phyloP scores from a whole-genome alignment of 768 basidiomycete species.

The Auriscalpium orientale region DNA sequence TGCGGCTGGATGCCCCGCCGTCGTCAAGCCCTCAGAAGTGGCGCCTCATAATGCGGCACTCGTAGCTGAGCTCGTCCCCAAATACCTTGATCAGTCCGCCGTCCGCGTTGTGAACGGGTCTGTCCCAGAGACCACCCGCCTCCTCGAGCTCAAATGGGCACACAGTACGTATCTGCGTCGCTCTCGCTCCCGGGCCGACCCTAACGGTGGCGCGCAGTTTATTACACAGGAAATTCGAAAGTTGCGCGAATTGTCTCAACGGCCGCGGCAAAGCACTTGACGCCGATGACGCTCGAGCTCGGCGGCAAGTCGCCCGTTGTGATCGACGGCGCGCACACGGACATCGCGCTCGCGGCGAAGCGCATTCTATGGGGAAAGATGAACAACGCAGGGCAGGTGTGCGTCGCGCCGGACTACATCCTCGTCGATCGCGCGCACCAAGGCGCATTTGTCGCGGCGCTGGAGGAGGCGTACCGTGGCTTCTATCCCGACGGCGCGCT shows the following conservation, averaged over 20 bases:
- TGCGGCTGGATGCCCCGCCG: constrained; percentile 61
- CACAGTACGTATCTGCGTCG: constrained; percentile 3
- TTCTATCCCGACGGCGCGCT: constrained; percentile 53
- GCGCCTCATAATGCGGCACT: constrained; percentile 41
- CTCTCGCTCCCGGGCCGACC: background rate
- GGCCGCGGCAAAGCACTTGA: constrained; percentile 47
- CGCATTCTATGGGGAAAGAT: constrained; percentile 21
- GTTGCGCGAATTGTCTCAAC: constrained; percentile 43
- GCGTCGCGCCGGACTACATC: constrained; percentile 38
- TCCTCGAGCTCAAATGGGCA: constrained; percentile 36
- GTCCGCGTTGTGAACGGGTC: constrained; percentile 42
- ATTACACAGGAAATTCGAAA: constrained; percentile 36
- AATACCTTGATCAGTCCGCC: constrained; percentile 44
- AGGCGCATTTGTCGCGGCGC: constrained; percentile 36
- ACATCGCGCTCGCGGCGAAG: constrained; percentile 16
- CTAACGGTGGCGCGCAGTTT: constrained; percentile 16
- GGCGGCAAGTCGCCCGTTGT: constrained; percentile 39
- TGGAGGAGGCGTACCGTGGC: constrained; percentile 33
- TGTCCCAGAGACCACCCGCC: constrained; percentile 14
- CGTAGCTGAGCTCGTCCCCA: constrained; percentile 46
- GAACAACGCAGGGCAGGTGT: constrained; percentile 24
- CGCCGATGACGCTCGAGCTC: constrained; percentile 48
- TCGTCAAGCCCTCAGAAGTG: constrained; percentile 63
- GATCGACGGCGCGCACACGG: constrained; percentile 13
- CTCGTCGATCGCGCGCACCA: constrained; percentile 35